Base-by-base conservation (phyloP, 139 green algal species). In the Auxenochlorella pyrenoidosa region DNA sequence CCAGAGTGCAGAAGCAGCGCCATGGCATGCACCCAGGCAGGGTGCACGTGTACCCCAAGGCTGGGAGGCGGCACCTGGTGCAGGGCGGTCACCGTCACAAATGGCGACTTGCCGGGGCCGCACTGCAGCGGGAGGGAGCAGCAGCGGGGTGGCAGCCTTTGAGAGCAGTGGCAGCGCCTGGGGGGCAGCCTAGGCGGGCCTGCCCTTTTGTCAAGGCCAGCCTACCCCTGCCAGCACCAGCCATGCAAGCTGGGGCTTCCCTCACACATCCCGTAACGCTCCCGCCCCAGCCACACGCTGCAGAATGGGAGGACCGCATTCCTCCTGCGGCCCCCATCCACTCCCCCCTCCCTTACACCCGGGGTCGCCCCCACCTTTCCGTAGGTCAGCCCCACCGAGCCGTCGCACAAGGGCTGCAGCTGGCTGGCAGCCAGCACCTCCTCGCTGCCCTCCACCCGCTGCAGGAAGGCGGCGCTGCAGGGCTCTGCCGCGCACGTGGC, bases 71-170 rank as follows among this genome's bases (percentile, higher is more conserved):
- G 47, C 2, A 63, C 73, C 83, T 87, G 71, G 71, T 87, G 71
- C 70, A 82, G 83, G 22, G 83, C 83, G 4, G 83, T 82, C 22
- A 87, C 5, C 12, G 71, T 75, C 38, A 87, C 79, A 36, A 82
- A 58, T 30, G 75, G 83, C 36, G 30, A 40, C 54, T 73, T 72
- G 71, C 83, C 83, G 1, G 41, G 19, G 26, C 54, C 54, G 34
- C 83, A 87, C 38, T 58, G 24, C 15, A 30, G 36, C 0, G 10
- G 22, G n/a, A 75, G 10, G 22, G 54, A 22, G 54, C 54, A 63
- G 54, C 54, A 63, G 54, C 15, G 2, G 16, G 54, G 54, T 3
- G 54, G 22, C 83, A 26, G 43, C 3, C 44, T 34, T 54, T 10
- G 10, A 54, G 8, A 54, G 47, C 47, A 10, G 47, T 54, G 47